phyloP scores from a whole-genome alignment of 805 yeast genomes.

The Hagleromyces aurorensis region DNA sequence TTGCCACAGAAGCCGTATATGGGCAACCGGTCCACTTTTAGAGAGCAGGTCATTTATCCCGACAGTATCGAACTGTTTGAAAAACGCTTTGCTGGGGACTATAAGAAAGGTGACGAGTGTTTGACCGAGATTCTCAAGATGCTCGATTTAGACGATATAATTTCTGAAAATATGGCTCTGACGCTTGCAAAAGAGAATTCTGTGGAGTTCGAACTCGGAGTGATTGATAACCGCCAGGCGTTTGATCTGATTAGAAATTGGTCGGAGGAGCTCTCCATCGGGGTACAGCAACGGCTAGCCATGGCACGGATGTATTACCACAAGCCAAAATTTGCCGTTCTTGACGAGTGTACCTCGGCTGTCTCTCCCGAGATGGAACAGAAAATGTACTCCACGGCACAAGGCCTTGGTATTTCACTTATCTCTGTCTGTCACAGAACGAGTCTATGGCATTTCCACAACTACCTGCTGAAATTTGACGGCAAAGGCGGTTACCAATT shows the following conservation, averaged over 20 bases:
- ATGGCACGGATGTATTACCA: conserved; percentile 91
- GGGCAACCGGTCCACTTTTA: conserved; percentile 53
- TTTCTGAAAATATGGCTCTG: conserved; percentile 38
- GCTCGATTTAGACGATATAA: conserved; percentile 52
- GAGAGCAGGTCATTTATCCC: conserved; percentile 88
- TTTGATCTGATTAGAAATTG: conserved; percentile 69
- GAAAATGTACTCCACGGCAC: conserved; percentile 79
- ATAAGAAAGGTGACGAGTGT: conserved; percentile 35
- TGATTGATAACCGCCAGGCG: conserved; percentile 37
- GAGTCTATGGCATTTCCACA: conserved; percentile 88
- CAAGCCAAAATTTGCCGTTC: conserved; percentile 84
- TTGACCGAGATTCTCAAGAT: conserved; percentile 46
- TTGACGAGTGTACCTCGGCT: conserved; percentile 94
- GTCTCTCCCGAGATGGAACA: conserved; percentile 88
- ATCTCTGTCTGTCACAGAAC: conserved; percentile 90
- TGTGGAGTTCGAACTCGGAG: conserved; percentile 23
- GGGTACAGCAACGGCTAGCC: conserved; percentile 89
- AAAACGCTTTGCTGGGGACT: conserved; percentile 24
- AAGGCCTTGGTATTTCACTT: conserved; percentile 67
- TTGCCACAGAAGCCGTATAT: conserved; percentile 90
- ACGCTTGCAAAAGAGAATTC: conserved; percentile 25
- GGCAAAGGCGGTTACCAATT: conserved; percentile 69
- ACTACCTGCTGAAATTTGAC: conserved; percentile 71
- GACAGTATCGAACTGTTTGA: conserved; percentile 54
- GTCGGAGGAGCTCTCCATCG: conserved; percentile 82